A percentile compares a stretch with the other conserved stretches of the same genome.
These are phyloP conservation scores for Pyricularia pennisetigena DNA, from an alignment of 2,329 filamentous ascomycete genomes.

Conservation along the genomic window DNA sequence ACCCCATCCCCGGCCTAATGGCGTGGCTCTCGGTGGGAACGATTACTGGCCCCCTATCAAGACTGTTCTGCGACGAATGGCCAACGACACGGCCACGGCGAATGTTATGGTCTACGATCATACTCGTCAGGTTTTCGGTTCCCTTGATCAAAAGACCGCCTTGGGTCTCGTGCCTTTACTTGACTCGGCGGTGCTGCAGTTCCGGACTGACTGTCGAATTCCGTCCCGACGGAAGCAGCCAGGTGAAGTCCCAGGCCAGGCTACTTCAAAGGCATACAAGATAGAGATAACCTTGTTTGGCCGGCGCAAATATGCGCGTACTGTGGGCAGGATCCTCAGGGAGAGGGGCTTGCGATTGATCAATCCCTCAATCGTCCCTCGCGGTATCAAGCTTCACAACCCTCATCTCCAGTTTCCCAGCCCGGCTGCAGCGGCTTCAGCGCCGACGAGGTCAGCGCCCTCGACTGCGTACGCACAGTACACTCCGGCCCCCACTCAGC, in stretches of 20 bases:
- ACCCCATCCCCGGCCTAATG: constrained; percentile 57
- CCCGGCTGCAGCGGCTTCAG: constrained; percentile 14
- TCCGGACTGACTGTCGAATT: constrained; percentile 67
- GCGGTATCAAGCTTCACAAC: constrained; percentile 63
- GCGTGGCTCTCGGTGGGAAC: constrained; percentile 46
- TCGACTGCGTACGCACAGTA: constrained; percentile 13
- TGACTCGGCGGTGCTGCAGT: constrained; percentile 49
- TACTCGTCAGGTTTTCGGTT: constrained; percentile 61
- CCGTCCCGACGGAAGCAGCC: constrained; percentile 52
- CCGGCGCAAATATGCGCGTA: constrained; percentile 51
- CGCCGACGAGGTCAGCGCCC: constrained; percentile 13
- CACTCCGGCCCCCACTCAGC: constrained; percentile 24
- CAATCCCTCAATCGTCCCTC: constrained; percentile 54
- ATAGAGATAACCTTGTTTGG: constrained; percentile 75
- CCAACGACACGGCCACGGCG: constrained; percentile 38
- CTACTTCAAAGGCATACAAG: constrained; percentile 49
- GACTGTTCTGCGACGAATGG: constrained; percentile 53
- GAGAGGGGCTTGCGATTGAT: constrained; percentile 59
- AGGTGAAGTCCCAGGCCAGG: constrained; percentile 54
- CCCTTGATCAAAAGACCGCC: constrained; percentile 60
- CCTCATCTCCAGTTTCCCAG: constrained; percentile 41
- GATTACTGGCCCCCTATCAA: constrained; percentile 65
- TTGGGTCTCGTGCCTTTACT: constrained; percentile 62
- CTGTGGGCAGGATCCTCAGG: constrained; percentile 59
- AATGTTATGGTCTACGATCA: constrained; percentile 67